Evolutionary conservation across 371 early-diverging fungal genomes (phyloP).

Genomic region (Furculomyces boomerangus): DNA sequence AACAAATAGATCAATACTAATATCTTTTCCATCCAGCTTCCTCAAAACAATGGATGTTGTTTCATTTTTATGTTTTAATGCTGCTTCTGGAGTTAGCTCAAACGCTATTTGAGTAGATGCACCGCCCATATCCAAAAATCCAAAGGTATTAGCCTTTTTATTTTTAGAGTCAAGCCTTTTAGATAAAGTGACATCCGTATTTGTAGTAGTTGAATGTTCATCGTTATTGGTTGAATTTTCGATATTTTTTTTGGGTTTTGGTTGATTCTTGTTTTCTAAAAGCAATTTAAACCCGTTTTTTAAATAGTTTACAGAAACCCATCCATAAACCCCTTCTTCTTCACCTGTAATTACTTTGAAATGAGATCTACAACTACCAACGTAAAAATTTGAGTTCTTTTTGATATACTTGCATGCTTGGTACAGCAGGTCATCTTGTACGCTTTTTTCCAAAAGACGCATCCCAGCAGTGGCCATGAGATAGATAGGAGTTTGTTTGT

Average conservation of each 20-base stretch:
- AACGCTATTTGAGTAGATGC: conserved; percentile 81
- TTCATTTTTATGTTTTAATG: conserved; percentile 41
- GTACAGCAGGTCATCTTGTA: conserved; percentile 36
- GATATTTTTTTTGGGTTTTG: neutral
- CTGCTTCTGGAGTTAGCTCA: conserved; percentile 41
- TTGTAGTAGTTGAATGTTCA: neutral
- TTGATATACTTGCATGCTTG: conserved; percentile 46
- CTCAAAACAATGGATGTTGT: conserved; percentile 47
- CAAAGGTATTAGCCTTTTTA: conserved; percentile 32
- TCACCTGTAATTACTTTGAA: conserved; percentile 85
- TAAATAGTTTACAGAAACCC: conserved; percentile 89
- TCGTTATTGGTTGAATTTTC: neutral
- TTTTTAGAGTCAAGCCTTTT: too few relatives aligned
- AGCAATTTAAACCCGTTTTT: conserved; percentile 32
- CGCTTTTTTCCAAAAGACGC: conserved; percentile 45
- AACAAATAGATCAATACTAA: conserved; percentile 59
- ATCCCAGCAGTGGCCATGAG: conserved; percentile 93
- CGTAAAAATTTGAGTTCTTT: conserved; percentile 35
- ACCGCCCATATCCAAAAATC: conserved; percentile 85
- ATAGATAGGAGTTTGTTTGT: conserved; percentile 59
- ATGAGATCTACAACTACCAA: conserved; percentile 44
- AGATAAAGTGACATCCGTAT: too few relatives aligned
- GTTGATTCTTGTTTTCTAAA: conserved; percentile 7
- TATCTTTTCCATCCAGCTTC: conserved; percentile 41
- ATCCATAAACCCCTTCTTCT: conserved; percentile 85